Conservation (phyloP, 2,329 filamentous ascomycete species). For the Hansfordia pulvinata region DNA sequence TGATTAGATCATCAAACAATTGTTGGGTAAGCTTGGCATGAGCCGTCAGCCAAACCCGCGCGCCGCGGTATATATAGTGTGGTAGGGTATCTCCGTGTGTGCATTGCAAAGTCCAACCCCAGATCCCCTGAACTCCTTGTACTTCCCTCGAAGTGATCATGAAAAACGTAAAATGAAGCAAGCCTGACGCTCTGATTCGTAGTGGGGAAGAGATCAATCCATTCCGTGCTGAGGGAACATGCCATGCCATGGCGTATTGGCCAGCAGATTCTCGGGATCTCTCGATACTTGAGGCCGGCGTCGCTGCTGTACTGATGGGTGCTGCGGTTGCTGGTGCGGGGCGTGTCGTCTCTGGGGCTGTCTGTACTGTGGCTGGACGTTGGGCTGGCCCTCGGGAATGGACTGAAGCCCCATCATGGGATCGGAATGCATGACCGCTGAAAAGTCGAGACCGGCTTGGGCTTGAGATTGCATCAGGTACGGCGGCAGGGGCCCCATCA, state of each 20-base stretch:
- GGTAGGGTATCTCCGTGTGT: too few relatives aligned
- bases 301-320: slow-evolving; percentile 10
- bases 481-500: slow-evolving; percentile 57
- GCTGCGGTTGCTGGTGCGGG: slow-evolving; percentile 10
- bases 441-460: slow-evolving; percentile 26
- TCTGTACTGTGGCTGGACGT: slow-evolving; percentile 14
- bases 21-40: too few relatives aligned
- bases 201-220: slow-evolving; percentile 11
- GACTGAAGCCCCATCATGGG: slow-evolving; percentile 26
- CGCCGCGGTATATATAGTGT: too few relatives aligned
- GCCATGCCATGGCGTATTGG: slow-evolving; percentile 17
- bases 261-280: slow-evolving; percentile 36
- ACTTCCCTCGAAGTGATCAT: too few relatives aligned
- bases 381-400: slow-evolving; percentile 17
- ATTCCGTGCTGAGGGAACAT: slow-evolving; percentile 15
- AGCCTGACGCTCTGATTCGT: too few relatives aligned
- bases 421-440: slow-evolving; percentile 29
- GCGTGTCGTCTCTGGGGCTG: slow-evolving; percentile 8
- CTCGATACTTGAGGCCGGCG: slow-evolving; percentile 21
- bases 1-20: too few relatives aligned
- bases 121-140: too few relatives aligned
- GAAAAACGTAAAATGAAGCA: too few relatives aligned
- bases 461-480: slow-evolving; percentile 48
- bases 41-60: too few relatives aligned
- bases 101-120: too few relatives aligned